Conservation (phyloP, 306 rosid species). For the Sicyos edulis region DNA sequence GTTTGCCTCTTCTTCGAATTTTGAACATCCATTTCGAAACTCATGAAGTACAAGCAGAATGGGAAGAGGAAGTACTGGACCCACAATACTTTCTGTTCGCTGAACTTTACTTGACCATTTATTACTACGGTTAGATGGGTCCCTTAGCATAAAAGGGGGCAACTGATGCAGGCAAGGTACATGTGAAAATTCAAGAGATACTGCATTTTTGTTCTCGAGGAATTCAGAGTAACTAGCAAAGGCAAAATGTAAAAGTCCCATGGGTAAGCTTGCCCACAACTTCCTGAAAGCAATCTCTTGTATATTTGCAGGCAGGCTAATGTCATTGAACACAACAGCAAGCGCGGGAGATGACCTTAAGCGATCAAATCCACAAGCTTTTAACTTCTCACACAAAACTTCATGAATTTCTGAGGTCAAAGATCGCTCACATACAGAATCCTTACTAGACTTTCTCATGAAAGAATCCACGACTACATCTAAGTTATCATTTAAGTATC, state of each 20-base stretch:
- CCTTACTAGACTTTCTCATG: constrained; percentile 20
- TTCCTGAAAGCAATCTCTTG: constrained; percentile 27
- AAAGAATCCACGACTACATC: constrained; percentile 27
- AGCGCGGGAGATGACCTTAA: constrained; percentile 44
- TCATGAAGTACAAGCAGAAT: constrained; percentile 46
- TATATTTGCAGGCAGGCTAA: constrained; percentile 43
- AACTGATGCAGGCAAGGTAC: constrained; percentile 49
- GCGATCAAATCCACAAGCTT: constrained; percentile 41
- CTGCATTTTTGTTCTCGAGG: constrained; percentile 26
- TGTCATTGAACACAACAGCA: constrained; percentile 40
- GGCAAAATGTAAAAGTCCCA: constrained; percentile 46
- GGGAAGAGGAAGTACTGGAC: constrained; percentile 72
- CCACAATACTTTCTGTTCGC: constrained; percentile 39
- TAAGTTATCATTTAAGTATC: constrained; percentile 46
- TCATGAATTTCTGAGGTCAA: constrained; percentile 37
- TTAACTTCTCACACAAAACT: constrained; percentile 52
- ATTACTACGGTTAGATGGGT: constrained; percentile 37
- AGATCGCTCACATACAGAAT: constrained; percentile 21
- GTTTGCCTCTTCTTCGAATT: constrained; percentile 26
- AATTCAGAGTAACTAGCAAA: constrained; percentile 42
- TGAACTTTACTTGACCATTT: constrained; percentile 36
- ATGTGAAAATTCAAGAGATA: constrained; percentile 42
- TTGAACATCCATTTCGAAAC: constrained; percentile 33
- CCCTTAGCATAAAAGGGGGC: constrained; percentile 64
- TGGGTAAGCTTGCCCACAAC: constrained; percentile 59